A percentile compares a stretch with the other conserved stretches of the same genome.
Conservation (phyloP, 495 filamentous ascomycete species). For the Amorphotheca resinae region DNA sequence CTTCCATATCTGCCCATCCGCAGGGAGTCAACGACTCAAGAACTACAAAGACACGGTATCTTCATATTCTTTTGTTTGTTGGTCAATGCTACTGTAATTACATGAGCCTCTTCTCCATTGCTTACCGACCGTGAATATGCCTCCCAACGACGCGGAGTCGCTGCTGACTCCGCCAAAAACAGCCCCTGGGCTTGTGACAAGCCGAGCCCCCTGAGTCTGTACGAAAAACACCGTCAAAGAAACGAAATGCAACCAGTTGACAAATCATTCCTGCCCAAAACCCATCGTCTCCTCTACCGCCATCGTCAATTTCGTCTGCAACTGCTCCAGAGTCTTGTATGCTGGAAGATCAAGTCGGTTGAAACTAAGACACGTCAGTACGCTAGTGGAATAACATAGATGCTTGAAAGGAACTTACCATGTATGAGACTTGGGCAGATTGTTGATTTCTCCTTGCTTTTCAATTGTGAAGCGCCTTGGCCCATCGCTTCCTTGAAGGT, state of each 20-base stretch:
- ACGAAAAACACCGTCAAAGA: slow-evolving; percentile 7
- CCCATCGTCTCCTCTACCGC: slow-evolving; percentile 98
- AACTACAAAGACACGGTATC: too few species aligned
- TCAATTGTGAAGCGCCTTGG: slow-evolving; percentile 95
- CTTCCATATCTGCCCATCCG: too few species aligned
- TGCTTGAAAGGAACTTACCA: slow-evolving; percentile 56
- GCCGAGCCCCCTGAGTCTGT: slow-evolving; percentile 1
- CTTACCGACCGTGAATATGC: background rate
- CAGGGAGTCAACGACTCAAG: too few species aligned
- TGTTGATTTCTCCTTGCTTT: slow-evolving; percentile 79
- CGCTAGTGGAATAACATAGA: background rate
- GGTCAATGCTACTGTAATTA: background rate
- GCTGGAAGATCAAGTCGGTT: slow-evolving; percentile 93
- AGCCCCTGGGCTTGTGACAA: background rate
- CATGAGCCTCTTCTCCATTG: background rate
- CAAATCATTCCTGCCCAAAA: slow-evolving; percentile 83
- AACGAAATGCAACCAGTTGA: slow-evolving; percentile 8
- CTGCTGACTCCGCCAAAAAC: background rate
- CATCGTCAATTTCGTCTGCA: slow-evolving; percentile 83
- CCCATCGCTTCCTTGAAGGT: slow-evolving; percentile 94
- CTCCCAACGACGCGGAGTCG: background rate
- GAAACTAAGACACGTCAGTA: slow-evolving; percentile 52
- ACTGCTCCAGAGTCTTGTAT: slow-evolving; percentile 75
- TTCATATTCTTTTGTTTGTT: background rate
- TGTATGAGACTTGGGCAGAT: slow-evolving; percentile 93